Evolutionary conservation across 495 filamentous ascomycete genomes (phyloP).

Genomic region (Antarctomyces pellizariae): DNA sequence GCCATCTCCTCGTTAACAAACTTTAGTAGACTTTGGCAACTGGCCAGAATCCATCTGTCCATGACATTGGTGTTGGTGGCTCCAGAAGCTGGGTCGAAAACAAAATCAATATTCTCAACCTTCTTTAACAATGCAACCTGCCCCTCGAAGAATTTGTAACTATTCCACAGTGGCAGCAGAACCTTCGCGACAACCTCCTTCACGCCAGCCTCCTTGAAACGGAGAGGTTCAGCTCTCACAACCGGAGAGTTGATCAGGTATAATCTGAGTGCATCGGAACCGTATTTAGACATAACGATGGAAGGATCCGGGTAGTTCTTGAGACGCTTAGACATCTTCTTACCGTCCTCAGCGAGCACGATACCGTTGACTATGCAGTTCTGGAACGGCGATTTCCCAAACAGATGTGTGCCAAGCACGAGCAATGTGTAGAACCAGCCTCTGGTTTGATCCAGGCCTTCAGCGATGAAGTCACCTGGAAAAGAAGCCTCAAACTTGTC

Average conservation of each 20-base stretch:
- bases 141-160: constrained; percentile 93
- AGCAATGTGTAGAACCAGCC: constrained; percentile 96
- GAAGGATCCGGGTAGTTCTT: constrained; percentile 93
- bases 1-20: constrained; percentile 95
- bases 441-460: constrained; percentile 83
- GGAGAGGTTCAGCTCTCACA: constrained; percentile 72
- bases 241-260: constrained; percentile 97
- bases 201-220: constrained; percentile 82
- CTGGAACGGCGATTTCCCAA: constrained; percentile 73
- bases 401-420: constrained; percentile 79
- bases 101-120: constrained; percentile 50
- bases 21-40: constrained; percentile 73
- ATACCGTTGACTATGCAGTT: constrained; percentile 97
- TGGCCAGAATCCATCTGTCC: constrained; percentile 90
- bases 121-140: constrained; percentile 88
- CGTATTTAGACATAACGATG: constrained; percentile 68
- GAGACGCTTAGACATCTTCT: constrained; percentile 97
- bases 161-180: constrained; percentile 87
- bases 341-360: constrained; percentile 84
- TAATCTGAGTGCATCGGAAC: constrained; percentile 78
- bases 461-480: constrained; percentile 92
- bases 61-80: constrained; percentile 72
- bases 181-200: constrained; percentile 94
- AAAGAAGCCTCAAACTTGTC: constrained; percentile 64
- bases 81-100: constrained; percentile 57